These are phyloP conservation scores for Pistacia integerrima DNA, from an alignment of 345 rosid genomes.

Conservation along the genomic window DNA sequence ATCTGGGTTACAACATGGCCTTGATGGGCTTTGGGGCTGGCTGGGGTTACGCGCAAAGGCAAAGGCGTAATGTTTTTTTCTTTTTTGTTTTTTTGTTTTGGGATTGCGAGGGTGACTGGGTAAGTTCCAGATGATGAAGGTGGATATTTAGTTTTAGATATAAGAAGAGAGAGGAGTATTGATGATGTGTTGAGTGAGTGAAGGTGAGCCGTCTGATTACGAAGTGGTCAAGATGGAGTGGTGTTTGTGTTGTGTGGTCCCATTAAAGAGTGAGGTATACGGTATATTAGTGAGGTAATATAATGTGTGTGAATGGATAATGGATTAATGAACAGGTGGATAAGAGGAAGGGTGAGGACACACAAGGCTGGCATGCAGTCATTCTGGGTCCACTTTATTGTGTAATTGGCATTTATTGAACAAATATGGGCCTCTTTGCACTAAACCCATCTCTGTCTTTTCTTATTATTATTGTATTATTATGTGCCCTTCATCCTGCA, in stretches of 20 bases:
- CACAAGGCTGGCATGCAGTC: constrained; percentile 3
- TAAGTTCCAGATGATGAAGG: background rate
- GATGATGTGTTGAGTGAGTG: background rate
- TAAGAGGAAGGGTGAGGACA: background rate
- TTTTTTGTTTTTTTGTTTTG: background rate
- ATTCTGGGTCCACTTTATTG: constrained; percentile 5
- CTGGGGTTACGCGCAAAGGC: background rate
- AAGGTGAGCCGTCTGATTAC: background rate
- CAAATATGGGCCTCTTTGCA: background rate
- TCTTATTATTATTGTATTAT: too few species aligned
- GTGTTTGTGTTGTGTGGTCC: background rate
- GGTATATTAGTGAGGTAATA: background rate
- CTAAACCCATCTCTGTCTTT: background rate
- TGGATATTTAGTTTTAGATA: too few species aligned
- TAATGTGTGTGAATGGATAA: background rate
- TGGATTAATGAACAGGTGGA: background rate
- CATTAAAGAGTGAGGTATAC: background rate
- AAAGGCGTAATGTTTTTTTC: background rate
- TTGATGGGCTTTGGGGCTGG: constrained; percentile 10
- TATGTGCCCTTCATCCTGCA: too few species aligned
- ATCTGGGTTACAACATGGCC: background rate
- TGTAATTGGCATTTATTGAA: background rate
- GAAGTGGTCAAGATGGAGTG: background rate
- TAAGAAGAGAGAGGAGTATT: background rate
- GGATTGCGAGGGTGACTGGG: background rate